phyloP scores from a whole-genome alignment of 2,329 filamentous ascomycete genomes.

The Botryotinia globosa region DNA sequence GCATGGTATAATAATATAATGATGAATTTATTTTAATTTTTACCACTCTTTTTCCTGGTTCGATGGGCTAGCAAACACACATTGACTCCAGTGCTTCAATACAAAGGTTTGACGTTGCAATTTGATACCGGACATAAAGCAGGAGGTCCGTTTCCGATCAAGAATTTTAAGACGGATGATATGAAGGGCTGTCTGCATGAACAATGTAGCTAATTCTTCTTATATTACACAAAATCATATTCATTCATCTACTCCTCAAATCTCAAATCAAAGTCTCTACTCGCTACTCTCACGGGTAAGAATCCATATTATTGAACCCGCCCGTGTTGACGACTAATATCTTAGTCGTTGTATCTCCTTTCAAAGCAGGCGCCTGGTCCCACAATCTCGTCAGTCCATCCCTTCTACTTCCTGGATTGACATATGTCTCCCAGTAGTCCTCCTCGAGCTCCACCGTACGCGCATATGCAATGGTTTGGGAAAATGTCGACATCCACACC shows the following conservation, averaged over 20 bases:
- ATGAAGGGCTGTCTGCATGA: not conserved
- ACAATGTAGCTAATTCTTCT: not conserved
- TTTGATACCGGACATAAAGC: not conserved
- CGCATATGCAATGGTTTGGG: conserved; percentile 28
- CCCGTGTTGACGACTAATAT: conserved; percentile 28
- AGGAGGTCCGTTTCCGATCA: not conserved
- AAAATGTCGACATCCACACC: conserved; percentile 29
- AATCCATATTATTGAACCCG: conserved; percentile 29
- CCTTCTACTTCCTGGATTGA: conserved; percentile 26
- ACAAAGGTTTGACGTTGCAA: not conserved
- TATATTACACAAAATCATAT: not conserved
- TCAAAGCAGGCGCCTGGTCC: conserved; percentile 22
- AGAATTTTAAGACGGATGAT: not conserved
- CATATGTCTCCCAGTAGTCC: conserved; percentile 27
- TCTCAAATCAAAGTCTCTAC: not conserved
- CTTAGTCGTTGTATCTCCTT: conserved; percentile 27
- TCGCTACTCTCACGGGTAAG: conserved; percentile 24
- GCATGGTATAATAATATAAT: not conserved
- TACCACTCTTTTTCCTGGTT: not conserved
- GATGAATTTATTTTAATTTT: not conserved
- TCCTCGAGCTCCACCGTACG: conserved; percentile 24
- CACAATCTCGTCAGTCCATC: conserved; percentile 10
- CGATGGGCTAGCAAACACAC: not conserved
- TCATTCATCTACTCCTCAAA: not conserved
- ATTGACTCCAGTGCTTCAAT: not conserved